Base-by-base conservation (phyloP, 495 filamentous ascomycete species). In the Choiromyces venosus region DNA sequence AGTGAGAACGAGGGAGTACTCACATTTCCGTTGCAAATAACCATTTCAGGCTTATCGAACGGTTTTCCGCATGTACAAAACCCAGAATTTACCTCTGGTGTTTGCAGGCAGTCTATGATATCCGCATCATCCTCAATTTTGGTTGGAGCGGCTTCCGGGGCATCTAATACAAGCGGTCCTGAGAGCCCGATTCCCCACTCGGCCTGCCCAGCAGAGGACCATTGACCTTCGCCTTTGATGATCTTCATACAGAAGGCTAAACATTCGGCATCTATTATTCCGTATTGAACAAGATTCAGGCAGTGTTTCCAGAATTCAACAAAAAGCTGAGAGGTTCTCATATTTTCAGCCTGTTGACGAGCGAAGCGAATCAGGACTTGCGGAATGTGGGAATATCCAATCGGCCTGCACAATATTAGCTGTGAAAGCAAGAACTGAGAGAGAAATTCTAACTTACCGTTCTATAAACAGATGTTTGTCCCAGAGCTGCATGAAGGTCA, bases 241-340 rank as follows among this genome's bases (percentile, higher is more conserved):
- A 81, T 71, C 68, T 69, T 68, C 79, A 81, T 81, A 29, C 79
- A 81, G 7, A 73, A 64, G 29, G 40, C 73, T 39, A 81, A 67
- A 38, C 69, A 73, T 71, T 78, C 73, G 18, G 78, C 38, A 69
- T 81, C 79, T 67, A 81, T 81, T 42, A 78, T 72, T 37, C 69
- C 46, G 46, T 72, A 81, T 25, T 81, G 79, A 14, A 81, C 52
- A 25, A 79, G 76, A 73, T 81, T 81, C 25, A 81, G 46, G 44
- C 75, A 75, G 56, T 78, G 79, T 37, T 81, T 81, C 74, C 75
- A 81, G 46, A 81, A 81, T 72, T 81, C 79, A 37, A 81, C 73
- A 3, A 81, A 69, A 3, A 78, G 68, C 40, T 71, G 69, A 16
- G 79, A 74, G 2, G 38, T 68, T 16, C 73, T 67, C 44, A 81